Percentiles rank a stretch among this genome's conserved stretches.
These are phyloP conservation scores for Aspergillus quadrilineatus DNA, from an alignment of 2,329 filamentous ascomycete species.

Conservation along the genomic window DNA sequence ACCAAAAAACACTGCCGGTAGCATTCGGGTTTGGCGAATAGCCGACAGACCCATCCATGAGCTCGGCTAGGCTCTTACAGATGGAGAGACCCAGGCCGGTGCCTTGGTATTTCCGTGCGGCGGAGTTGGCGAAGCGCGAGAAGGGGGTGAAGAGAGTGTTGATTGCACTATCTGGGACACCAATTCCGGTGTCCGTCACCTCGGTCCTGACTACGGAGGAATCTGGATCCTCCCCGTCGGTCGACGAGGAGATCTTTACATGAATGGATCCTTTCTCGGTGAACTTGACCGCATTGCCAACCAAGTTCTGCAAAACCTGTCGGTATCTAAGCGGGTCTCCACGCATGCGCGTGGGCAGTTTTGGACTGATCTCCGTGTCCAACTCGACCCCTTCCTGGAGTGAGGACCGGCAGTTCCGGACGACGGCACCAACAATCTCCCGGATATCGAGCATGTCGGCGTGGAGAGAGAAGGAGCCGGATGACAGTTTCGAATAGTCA, in stretches of 20 bases:
- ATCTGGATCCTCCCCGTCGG: conserved; percentile 41
- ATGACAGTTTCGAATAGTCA: conserved; percentile 64
- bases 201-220: conserved; percentile 52
- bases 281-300: conserved; percentile 63
- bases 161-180: conserved; percentile 48
- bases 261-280: conserved; percentile 57
- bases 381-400: conserved; percentile 50
- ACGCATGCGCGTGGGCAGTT: conserved; percentile 51
- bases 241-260: conserved; percentile 43
- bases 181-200: conserved; percentile 57
- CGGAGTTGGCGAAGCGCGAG: conserved; percentile 55
- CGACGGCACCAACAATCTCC: conserved; percentile 48
- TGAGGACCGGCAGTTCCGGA: conserved; percentile 51
- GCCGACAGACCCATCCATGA: conserved; percentile 57
- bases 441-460: conserved; percentile 53
- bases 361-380: conserved; percentile 44
- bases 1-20: conserved; percentile 55
- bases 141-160: conserved; percentile 57
- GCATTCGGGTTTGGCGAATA: conserved; percentile 47
- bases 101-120: conserved; percentile 55
- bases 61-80: conserved; percentile 56
- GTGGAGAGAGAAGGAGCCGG: conserved; percentile 59
- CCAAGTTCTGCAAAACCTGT: conserved; percentile 62
- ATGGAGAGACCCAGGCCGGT: conserved; percentile 60
- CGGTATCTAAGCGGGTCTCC: conserved; percentile 62